Conservation (phyloP, 164 flowering plant genomes). For the Taxillus chinensis region DNA sequence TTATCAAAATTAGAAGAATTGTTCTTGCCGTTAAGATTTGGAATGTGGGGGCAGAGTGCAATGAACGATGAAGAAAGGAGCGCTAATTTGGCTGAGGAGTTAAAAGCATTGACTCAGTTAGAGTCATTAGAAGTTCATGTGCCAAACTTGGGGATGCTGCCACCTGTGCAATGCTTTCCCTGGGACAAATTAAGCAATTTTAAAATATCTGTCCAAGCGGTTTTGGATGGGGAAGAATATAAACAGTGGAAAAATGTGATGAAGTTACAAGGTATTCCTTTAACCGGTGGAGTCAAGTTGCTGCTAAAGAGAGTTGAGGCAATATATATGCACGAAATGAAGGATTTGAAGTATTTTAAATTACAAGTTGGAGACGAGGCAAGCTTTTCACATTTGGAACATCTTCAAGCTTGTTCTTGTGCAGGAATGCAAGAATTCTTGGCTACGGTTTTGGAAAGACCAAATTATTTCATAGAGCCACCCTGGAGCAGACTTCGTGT, state of each 20-base stretch:
- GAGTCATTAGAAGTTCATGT: slow-evolving; percentile 4
- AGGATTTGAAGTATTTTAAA: slow-evolving; percentile 1
- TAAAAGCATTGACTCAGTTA: slow-evolving; percentile 1
- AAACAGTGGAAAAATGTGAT: not conserved
- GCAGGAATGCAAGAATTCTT: not conserved
- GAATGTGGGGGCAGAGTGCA: slow-evolving; percentile 4
- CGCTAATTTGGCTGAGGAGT: slow-evolving; percentile 16
- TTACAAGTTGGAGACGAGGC: not conserved
- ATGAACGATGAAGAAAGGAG: not conserved
- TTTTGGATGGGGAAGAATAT: too few relatives aligned
- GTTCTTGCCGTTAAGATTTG: slow-evolving; percentile 7
- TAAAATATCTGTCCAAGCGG: slow-evolving; percentile 4
- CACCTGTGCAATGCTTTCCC: not conserved
- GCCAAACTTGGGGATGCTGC: not conserved
- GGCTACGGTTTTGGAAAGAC: too few relatives aligned
- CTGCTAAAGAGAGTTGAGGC: slow-evolving; percentile 5
- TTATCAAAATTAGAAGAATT: slow-evolving; percentile 16
- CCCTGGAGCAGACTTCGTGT: too few relatives aligned
- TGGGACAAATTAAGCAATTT: slow-evolving; percentile 2
- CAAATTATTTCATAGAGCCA: too few relatives aligned
- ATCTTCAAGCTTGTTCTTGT: slow-evolving; percentile 1
- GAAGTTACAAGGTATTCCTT: not conserved
- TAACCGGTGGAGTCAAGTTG: not conserved
- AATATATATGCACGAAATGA: not conserved
- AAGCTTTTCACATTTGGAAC: slow-evolving; percentile 4